A percentile compares a stretch with the other conserved stretches of the same genome.
Conservation (phyloP, 1,284 basidiomycete genomes). For the Ganoderma boninense region DNA sequence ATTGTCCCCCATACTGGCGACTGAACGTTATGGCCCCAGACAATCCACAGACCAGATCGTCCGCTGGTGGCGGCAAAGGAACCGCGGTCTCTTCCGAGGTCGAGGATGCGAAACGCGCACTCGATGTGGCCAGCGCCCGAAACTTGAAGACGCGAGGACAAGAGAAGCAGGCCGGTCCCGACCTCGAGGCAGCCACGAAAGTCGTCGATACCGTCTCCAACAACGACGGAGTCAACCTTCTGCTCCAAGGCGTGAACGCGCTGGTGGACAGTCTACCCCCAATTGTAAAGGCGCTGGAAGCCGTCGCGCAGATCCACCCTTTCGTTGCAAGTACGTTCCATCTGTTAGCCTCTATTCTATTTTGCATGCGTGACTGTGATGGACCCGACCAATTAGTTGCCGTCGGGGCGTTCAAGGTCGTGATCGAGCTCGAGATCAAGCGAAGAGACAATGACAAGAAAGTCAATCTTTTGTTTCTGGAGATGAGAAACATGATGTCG, state of each 20-base stretch:
- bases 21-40: neutral
- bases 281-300: slow-evolving; percentile 36
- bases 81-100: neutral
- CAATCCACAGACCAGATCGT: neutral
- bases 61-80: neutral
- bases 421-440: slow-evolving; percentile 49
- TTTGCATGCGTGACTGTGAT: neutral
- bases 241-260: slow-evolving; percentile 27
- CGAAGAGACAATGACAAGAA: slow-evolving; percentile 53
- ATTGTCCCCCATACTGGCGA: too few species aligned
- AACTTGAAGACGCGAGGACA: neutral
- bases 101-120: neutral
- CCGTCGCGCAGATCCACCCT: slow-evolving; percentile 37
- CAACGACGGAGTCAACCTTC: slow-evolving; percentile 1
- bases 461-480: slow-evolving; percentile 47
- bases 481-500: slow-evolving; percentile 56
- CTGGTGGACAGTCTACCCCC: slow-evolving; percentile 36
- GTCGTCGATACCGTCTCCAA: neutral
- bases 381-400: slow-evolving; percentile 42
- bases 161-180: neutral
- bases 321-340: slow-evolving; percentile 32
- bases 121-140: neutral
- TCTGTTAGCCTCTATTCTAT: neutral
- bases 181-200: neutral
- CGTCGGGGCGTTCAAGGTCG: slow-evolving; percentile 53